These are phyloP conservation scores for Grifola frondosa DNA, from an alignment of 1,284 basidiomycete species.

Conservation along the genomic window DNA sequence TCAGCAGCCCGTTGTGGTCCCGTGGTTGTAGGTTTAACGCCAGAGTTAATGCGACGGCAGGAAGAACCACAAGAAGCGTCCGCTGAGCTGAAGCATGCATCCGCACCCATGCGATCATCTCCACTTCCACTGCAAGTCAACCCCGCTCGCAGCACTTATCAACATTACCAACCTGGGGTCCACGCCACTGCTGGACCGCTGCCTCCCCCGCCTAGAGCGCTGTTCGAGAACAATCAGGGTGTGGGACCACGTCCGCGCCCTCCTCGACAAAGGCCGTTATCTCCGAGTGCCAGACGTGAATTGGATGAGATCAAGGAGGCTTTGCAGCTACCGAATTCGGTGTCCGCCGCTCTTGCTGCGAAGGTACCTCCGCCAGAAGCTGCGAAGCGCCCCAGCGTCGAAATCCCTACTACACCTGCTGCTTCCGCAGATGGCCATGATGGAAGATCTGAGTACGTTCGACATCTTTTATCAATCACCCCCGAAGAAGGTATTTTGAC, in stretches of 20 bases:
- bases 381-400: constrained; percentile 7
- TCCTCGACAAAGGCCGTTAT: constrained; percentile 57
- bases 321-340: constrained; percentile 55
- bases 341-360: constrained; percentile 45
- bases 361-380: constrained; percentile 19
- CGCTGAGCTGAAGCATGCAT: constrained; percentile 1
- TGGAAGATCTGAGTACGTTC: constrained; percentile 12
- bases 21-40: constrained; percentile 47
- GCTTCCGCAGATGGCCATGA: constrained; percentile 5
- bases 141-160: constrained; percentile 34
- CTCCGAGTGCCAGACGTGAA: constrained; percentile 38
- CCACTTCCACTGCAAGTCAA: constrained; percentile 5
- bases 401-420: constrained; percentile 1
- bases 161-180: constrained; percentile 64
- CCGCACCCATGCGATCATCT: constrained; percentile 9
- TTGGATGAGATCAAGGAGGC: constrained; percentile 55
- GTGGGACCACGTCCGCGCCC: constrained; percentile 62
- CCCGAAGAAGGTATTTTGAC: neutral
- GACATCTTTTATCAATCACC: neutral
- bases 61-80: constrained; percentile 1
- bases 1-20: constrained; percentile 57
- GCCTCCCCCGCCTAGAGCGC: constrained; percentile 61
- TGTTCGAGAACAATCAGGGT: constrained; percentile 42
- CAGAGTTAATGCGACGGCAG: constrained; percentile 21
- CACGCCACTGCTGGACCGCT: constrained; percentile 72